These are phyloP conservation scores for Penicillium bialowiezense DNA, from an alignment of 495 filamentous ascomycete species.

Conservation along the genomic window DNA sequence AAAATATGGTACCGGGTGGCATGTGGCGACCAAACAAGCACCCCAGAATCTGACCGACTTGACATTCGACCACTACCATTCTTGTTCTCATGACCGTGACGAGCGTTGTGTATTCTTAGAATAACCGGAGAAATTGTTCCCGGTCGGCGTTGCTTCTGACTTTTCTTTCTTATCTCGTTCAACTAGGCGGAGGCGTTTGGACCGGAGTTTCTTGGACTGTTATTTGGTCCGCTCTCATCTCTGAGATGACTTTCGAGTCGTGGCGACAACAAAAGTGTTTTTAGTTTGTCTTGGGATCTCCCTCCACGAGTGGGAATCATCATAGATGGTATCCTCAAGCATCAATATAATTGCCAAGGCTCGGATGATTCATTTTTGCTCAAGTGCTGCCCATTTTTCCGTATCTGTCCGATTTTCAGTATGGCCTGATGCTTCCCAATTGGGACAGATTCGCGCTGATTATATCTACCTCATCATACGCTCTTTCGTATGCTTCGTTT, in stretches of 20 bases:
- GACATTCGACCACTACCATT: neutral
- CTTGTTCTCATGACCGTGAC: conserved; percentile 19
- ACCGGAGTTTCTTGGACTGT: conserved; percentile 2
- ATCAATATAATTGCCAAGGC: conserved; percentile 31
- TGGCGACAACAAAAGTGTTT: conserved; percentile 30
- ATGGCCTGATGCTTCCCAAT: neutral
- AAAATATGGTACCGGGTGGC: conserved; percentile 31
- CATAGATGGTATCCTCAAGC: conserved; percentile 19
- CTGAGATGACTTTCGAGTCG: conserved; percentile 17
- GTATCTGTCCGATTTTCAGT: too few species aligned
- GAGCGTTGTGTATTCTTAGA: conserved; percentile 18
- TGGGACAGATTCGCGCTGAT: neutral
- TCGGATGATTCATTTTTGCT: conserved; percentile 15
- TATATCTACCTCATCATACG: neutral
- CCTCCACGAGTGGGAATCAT: neutral
- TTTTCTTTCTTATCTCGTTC: neutral
- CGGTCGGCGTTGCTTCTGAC: conserved; percentile 3
- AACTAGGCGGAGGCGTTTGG: conserved; percentile 1
- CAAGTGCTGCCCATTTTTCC: neutral
- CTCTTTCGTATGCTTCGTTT: too few species aligned
- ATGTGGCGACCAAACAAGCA: conserved; percentile 29
- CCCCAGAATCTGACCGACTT: conserved; percentile 9
- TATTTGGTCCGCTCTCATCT: conserved; percentile 16
- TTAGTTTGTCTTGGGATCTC: conserved; percentile 15
- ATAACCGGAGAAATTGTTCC: conserved; percentile 3